Evolutionary conservation across 495 filamentous ascomycete genomes (phyloP), one percentile per base, ranked within the genome.

Genomic region (Xylaria curta): DNA sequence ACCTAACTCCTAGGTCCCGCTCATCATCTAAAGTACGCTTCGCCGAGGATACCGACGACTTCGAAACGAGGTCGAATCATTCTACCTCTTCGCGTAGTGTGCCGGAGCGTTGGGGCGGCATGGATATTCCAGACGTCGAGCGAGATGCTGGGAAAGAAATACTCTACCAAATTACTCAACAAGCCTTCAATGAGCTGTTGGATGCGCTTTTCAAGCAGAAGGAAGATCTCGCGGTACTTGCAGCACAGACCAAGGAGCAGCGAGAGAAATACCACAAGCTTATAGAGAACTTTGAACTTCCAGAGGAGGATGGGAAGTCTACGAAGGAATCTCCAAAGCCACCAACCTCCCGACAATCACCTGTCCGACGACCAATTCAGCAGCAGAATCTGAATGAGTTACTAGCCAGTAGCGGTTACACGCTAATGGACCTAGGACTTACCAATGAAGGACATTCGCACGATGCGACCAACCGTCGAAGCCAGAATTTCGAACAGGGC

Each of bases 121-220:
- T 93, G 75, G 93, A 94, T 72, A 91, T 93, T 15, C 92, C 93
- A 10, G 92, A 93, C 62, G 89, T 90, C 19, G 95, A 97, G 75
- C 86, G 84, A 73, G 94, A 97, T 76, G 88, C 92, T 9, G 94
- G 94, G 40, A 93, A 92, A 73, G 96, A 98, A 76, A 89, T 97
- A 19, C 83, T 98, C 8, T 97, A 96, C 76, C 93, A 97, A 76
- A 90, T 95, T 21, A 93, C 92, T 0, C 93, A 97, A 76, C 91
- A 97, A 76, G 94, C 92, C 1, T 91, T 97, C 79, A 97, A 98
- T 76, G 94, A 98, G 79, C 83, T 98, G 4, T 87, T 99, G 6
- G 93, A 97, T 78, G 84, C 89, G 12, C 83, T 99, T 0, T 98
- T 98, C 83, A 90, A 90, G 73, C 84, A 84, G 31, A 91, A 92